Evolutionary conservation across 345 rosid genomes (phyloP), one percentile per base, ranked within the genome.

Genomic region (Noccaea caerulescens): DNA sequence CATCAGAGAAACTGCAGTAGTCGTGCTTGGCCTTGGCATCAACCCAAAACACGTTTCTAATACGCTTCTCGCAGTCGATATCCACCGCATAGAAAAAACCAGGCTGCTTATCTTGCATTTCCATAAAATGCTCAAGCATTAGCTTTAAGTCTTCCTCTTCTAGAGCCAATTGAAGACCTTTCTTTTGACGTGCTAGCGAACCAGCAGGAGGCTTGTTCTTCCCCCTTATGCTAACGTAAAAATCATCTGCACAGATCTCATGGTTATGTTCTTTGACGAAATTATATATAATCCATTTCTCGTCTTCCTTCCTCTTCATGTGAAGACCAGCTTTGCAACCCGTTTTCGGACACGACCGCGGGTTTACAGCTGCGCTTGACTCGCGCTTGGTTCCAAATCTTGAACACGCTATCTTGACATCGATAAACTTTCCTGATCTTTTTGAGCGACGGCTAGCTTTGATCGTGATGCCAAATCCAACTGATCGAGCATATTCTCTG

Each of bases 41-140:
- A 30, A 82, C 66, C 89, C 86, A 85, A 38, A 81, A 49, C 25
- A 80, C 65, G 63, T 76, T 85, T 70, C 69, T 80, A 58, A 85
- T 39, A 43, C 61, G 73, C 25, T 66, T 77, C 0, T 20, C 77
- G 20, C 36, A 44, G 42, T 81, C 81, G 16, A 82, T 34, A 65
- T 84, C 88, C 13, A 84, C 52, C 0, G 88, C 82, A 58, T 84
- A 80, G 73, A 80, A 82, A 62, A 82, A 84, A 45, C 84, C 84
- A 18, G 86, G 80, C 75, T 82, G 82, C 63, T 70, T 45, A n/a
- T 64, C 77, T 56, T 84, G 82, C 80, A 80, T 80, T 0, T 41
- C 68, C 73, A 32, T 47, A 33, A 72, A 72, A 77, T 54, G 41
- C 6, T 66, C 73, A 0, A 77, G 69, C 65, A 77, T 6, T 7